Conservation (phyloP, 2,329 filamentous ascomycete species). For the Alternaria ventricosa region DNA sequence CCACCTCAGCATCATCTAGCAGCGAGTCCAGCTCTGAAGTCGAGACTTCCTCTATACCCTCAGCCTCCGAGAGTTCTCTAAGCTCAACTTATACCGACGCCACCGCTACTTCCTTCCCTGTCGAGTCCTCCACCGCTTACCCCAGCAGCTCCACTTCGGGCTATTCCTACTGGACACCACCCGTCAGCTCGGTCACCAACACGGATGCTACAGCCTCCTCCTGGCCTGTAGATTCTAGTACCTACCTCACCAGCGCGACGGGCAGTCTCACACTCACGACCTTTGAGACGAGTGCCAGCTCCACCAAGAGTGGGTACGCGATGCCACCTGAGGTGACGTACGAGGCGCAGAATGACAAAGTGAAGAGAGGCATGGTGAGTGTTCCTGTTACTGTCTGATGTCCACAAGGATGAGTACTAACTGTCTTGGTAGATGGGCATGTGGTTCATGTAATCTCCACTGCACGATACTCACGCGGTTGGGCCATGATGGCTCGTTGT, state of each 20-base stretch:
- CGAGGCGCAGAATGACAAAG: not conserved
- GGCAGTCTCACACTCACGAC: slow-evolving; percentile 2
- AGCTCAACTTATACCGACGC: slow-evolving; percentile 5
- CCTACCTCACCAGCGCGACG: not conserved
- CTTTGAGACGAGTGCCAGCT: slow-evolving; percentile 14
- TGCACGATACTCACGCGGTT: not conserved
- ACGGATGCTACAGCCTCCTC: slow-evolving; percentile 6
- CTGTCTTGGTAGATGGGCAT: slow-evolving; percentile 9
- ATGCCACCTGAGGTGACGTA: slow-evolving; percentile 1
- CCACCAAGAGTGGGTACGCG: slow-evolving; percentile 8
- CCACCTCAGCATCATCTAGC: not conserved
- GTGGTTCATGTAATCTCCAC: slow-evolving; percentile 15
- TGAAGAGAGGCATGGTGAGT: slow-evolving; percentile 9
- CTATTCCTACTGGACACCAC: not conserved
- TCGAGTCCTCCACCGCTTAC: not conserved
- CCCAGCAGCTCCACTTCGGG: not conserved
- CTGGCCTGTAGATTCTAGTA: not conserved
- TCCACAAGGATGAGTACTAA: slow-evolving; percentile 1
- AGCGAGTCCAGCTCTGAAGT: not conserved
- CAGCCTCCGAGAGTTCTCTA: not conserved
- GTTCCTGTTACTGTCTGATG: not conserved
- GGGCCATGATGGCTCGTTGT: not conserved
- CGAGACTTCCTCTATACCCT: not conserved
- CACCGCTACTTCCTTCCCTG: slow-evolving; percentile 3
- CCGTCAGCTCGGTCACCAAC: not conserved